Conservation (phyloP, 2,329 filamentous ascomycete genomes). For the Stachybotrys chartarum region DNA sequence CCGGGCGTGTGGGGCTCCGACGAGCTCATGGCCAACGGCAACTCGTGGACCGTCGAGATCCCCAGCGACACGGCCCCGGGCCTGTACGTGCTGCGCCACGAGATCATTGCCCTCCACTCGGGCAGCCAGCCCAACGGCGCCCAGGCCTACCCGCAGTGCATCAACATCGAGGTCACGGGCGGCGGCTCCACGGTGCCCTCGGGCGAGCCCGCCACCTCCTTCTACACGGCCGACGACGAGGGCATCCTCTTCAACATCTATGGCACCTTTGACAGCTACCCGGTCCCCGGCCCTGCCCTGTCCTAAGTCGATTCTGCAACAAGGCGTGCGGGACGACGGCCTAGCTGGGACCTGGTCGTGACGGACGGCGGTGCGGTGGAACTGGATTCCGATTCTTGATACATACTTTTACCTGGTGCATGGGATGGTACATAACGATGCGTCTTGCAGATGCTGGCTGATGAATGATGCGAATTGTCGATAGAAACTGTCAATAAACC, state of each 20-base stretch:
- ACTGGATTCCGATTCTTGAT: not conserved
- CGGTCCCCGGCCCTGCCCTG: constrained; percentile 18
- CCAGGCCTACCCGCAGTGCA: constrained; percentile 44
- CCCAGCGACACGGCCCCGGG: constrained; percentile 23
- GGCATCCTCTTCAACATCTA: constrained; percentile 26
- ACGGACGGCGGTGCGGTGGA: not conserved
- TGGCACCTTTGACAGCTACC: constrained; percentile 14
- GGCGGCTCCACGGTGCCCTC: constrained; percentile 23
- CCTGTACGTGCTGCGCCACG: constrained; percentile 42
- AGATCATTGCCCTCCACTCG: constrained; percentile 43
- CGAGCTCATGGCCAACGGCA: constrained; percentile 33
- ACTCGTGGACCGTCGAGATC: constrained; percentile 24
- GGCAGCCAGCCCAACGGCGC: constrained; percentile 35
- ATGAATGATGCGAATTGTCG: too few species aligned
- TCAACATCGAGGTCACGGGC: constrained; percentile 38
- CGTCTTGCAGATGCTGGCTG: too few species aligned
- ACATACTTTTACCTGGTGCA: not conserved
- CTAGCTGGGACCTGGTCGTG: not conserved
- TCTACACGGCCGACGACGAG: constrained; percentile 19
- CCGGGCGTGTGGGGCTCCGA: constrained; percentile 25
- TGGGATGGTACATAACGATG: not conserved
- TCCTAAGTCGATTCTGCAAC: not conserved
- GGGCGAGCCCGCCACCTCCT: constrained; percentile 20
- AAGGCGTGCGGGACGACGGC: not conserved
- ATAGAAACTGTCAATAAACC: too few species aligned